Evolutionary conservation across 2,329 filamentous ascomycete species (phyloP), one percentile per base, ranked within the genome.

Genomic region (Parascedosporium putredinis): DNA sequence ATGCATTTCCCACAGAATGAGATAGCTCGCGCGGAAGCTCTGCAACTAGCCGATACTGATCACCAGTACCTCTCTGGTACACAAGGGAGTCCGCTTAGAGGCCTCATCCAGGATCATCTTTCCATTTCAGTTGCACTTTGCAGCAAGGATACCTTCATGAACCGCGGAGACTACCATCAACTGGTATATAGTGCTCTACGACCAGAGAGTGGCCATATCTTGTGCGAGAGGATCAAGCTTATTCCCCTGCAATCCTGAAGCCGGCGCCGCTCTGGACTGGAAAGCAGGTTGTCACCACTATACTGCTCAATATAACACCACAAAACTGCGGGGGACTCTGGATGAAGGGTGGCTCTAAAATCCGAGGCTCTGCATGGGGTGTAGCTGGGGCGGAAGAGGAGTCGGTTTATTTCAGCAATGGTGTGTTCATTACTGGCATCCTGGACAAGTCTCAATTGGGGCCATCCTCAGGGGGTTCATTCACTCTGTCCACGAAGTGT

Each of bases 1-100:
- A 94, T 98, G 90, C 93, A 98, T 68, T 97, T 98, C 61, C 93
- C 93, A 1, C 93, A 98, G 59, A 97, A 95, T 58, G 94, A 97
- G 63, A 75, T 97, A 55, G 93, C 93, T 14, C 79, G 93, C 57
- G 87, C 91, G 2, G 93, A 98, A 69, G 93, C 93, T 2, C 77
- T 95, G 57, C 87, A 89, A 57, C 84, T 98, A 59, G 93, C 93
- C 33, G 91, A 97, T 63, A 96, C 93, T 2, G 91, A 98, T 63
- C 90, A 96, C 61, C 93, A 98, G 60, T 98, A 98, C 63, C 78
- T 98, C 31, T 95, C 90, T 29, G 88, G 86, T 18, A 98, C 93
- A 3, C 87, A 88, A 14, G 93, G 93, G 51, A 95, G 95, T 61
- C 93, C 93, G 0, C 74, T 98, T 14, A 79, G 93, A 74, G 93